phyloP scores from a whole-genome alignment of 169 alveolate genomes.

The Cryptosporidium parvum region DNA sequence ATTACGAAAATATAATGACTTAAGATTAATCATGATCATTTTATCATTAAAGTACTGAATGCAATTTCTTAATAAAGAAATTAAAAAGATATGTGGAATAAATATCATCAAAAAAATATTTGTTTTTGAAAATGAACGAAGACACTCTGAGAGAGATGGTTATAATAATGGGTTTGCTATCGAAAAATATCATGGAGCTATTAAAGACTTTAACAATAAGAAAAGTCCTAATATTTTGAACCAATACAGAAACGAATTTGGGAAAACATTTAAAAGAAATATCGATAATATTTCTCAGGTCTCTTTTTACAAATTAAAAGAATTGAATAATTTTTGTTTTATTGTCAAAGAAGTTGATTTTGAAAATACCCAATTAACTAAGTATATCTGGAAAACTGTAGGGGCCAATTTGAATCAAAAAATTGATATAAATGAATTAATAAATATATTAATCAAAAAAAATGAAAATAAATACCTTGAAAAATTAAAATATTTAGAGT shows the following conservation, averaged over 20 bases:
- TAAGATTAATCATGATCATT: not conserved
- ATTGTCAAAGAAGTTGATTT: not conserved
- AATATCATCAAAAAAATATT: not conserved
- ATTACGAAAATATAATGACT: not conserved
- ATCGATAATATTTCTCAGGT: not conserved
- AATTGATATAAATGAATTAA: not conserved
- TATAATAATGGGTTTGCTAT: not conserved
- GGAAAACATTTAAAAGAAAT: not conserved
- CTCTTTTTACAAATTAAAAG: not conserved
- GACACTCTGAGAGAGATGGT: not conserved
- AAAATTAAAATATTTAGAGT: not conserved
- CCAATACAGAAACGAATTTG: not conserved
- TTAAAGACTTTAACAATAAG: not conserved
- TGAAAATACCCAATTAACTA: not conserved
- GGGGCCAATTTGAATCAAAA: not conserved
- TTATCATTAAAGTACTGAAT: not conserved
- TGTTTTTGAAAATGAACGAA: not conserved
- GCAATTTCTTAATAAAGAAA: conserved; percentile 14
- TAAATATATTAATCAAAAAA: not conserved
- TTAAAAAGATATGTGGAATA: conserved; percentile 4
- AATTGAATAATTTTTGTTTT: not conserved
- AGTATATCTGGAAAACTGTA: not conserved
- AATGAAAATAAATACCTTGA: not conserved
- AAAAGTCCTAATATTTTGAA: not conserved
- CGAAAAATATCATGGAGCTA: not conserved